Evolutionary conservation across 2,329 filamentous ascomycete species (phyloP).

Genomic region (Epichloe gansuensis): DNA sequence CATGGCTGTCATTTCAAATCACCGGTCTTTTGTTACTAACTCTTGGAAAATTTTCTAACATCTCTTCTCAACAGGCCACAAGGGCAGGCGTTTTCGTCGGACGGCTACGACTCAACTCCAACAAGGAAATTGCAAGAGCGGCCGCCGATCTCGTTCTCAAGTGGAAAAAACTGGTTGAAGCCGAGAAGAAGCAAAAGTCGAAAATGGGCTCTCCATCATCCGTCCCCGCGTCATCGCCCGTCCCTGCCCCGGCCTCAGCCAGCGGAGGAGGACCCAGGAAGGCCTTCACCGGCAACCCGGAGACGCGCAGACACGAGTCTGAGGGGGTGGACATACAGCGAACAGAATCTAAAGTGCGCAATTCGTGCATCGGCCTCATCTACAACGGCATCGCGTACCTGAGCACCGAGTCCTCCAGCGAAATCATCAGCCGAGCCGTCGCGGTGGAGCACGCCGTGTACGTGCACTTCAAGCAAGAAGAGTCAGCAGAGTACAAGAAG

Average conservation of each 20-base stretch:
- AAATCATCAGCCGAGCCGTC: constrained; percentile 60
- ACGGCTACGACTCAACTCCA: constrained; percentile 61
- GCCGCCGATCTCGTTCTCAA: constrained; percentile 76
- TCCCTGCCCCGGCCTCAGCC: constrained; percentile 31
- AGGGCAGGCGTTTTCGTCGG: constrained; percentile 83
- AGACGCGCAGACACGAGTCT: constrained; percentile 70
- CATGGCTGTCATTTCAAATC: too few species aligned
- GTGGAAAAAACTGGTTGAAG: constrained; percentile 71
- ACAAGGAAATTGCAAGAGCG: constrained; percentile 67
- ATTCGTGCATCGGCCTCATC: constrained; percentile 79
- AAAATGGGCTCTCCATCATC: constrained; percentile 29
- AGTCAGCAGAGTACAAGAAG: constrained; percentile 55
- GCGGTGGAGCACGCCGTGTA: constrained; percentile 76
- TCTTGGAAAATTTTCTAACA: neutral
- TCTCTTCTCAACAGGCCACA: constrained; percentile 44
- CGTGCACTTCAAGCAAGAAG: constrained; percentile 55
- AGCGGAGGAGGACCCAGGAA: constrained; percentile 23
- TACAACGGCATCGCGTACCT: constrained; percentile 76
- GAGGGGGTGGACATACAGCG: constrained; percentile 69
- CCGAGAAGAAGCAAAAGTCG: constrained; percentile 38
- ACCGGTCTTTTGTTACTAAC: too few species aligned
- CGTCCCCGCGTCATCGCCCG: constrained; percentile 36
- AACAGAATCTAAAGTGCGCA: constrained; percentile 60
- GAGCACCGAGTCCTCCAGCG: constrained; percentile 56
- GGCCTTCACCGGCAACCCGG: constrained; percentile 50